Evolutionary conservation across 2,329 filamentous ascomycete species (phyloP).

Genomic region (Rhynchosporium secalis): DNA sequence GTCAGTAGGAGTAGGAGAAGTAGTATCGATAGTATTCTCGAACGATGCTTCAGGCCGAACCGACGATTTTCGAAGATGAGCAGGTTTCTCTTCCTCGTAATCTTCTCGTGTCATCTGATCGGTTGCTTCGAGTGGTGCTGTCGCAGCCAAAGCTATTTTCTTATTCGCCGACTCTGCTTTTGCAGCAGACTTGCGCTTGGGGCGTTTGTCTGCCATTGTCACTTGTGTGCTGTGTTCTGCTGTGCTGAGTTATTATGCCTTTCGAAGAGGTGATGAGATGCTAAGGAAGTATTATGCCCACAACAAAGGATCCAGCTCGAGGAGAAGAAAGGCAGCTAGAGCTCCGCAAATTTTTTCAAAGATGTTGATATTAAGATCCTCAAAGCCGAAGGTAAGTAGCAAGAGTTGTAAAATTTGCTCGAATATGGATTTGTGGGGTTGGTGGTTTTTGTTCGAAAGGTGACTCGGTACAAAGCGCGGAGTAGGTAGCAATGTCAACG

Average conservation of each 20-base stretch:
- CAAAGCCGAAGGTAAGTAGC: not conserved
- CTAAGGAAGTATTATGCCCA: not conserved
- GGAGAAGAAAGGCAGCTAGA: not conserved
- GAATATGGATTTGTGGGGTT: not conserved
- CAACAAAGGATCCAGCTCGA: not conserved
- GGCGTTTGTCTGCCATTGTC: not conserved
- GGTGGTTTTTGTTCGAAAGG: not conserved
- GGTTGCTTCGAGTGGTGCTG: not conserved
- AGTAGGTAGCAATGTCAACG: not conserved
- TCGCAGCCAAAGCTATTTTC: constrained; percentile 2
- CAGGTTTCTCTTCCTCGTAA: not conserved
- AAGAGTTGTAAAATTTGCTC: not conserved
- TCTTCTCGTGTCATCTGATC: constrained; percentile 1
- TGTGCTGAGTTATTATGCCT: not conserved
- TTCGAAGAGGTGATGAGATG: not conserved
- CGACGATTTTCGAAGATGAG: not conserved
- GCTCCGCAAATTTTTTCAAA: not conserved
- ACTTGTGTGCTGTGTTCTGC: not conserved
- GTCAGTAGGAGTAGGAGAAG: too few relatives aligned
- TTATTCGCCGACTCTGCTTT: constrained; percentile 10
- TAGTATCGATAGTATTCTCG: not conserved
- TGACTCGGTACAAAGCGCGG: not conserved
- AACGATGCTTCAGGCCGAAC: not conserved
- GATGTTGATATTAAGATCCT: not conserved
- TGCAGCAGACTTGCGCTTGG: constrained; percentile 5